Base-by-base conservation (phyloP, 1,284 basidiomycete genomes). In the Moesziomyces antarcticus region DNA sequence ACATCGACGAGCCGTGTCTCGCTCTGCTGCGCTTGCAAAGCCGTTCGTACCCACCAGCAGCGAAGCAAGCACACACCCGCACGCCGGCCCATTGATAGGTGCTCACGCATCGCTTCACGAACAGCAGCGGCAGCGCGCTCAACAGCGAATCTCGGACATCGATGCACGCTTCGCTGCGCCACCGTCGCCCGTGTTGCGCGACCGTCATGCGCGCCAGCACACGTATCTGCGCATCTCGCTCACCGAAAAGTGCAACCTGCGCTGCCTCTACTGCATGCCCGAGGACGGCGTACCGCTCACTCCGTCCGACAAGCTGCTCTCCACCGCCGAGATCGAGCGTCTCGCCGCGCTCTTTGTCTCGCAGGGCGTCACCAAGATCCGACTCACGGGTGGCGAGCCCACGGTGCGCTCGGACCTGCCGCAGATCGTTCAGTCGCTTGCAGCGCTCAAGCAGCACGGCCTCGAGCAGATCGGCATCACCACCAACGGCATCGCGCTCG, bases 231-330 rank as follows among this genome's bases (percentile, higher is more conserved):
- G 93, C 48, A 92, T 94, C 63, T 93, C 92, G 3, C 85, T 94
- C 44, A 94, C 93, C 0, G 93, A 95, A 84, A 87, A 89, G 62
- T 95, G 93, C 84, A 94, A 94, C 85, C 85, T 95, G 56, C 88
- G 93, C 85, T 94, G 93, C 91, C 75, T 92, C 78, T 94, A 94
- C 81, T 95, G 93, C 80, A 95, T 94, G 93, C 93, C 93, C 2
- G 89, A 87, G 59, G 90, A 92, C 77, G 93, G 93, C 37, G 86
- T 93, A 1, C 88, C 91, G 51, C 87, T 94, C 21, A 91, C 92
- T 10, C 92, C 92, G 2, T 86, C 86, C 40, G 86, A 86, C 10
- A 87, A 91, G 61, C 87, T 93, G 61, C 87, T 94, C 37, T 89
- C 91, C 1, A 89, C 93, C 64, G 88, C 90, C 53, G 93, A 94